Conservation (phyloP, 129 eudicot genomes). For the sunflower (Helianthus annuus) region HanXRQr2.0-SUNRISE NC_035442.2:89143801-89144300, state of each 20-base stretch:
- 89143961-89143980: conserved; percentile 52
- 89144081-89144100: conserved; percentile 26
- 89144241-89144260: background rate
- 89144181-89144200: conserved; percentile 10
- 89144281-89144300: too few relatives aligned
- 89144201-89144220: background rate
- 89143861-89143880: conserved; percentile 41
- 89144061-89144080: conserved; percentile 32
- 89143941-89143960: conserved; percentile 65
- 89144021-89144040: conserved; percentile 10
- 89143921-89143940: conserved; percentile 62
- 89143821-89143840: conserved; percentile 19
- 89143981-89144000: conserved; percentile 46
- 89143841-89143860: conserved; percentile 27
- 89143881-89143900: conserved; percentile 62
- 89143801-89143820: conserved; percentile 51
- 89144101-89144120: too few relatives aligned
- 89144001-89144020: conserved; percentile 15
- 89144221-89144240: background rate
- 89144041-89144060: conserved; percentile 42
- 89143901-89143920: conserved; percentile 60
- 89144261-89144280: background rate
- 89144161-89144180: background rate
- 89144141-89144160: conserved; percentile 1
- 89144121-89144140: background rate